These are phyloP conservation scores for Calamus simplicifolius DNA, from an alignment of 176 grass and related monocot genomes.

Conservation along the genomic window DNA sequence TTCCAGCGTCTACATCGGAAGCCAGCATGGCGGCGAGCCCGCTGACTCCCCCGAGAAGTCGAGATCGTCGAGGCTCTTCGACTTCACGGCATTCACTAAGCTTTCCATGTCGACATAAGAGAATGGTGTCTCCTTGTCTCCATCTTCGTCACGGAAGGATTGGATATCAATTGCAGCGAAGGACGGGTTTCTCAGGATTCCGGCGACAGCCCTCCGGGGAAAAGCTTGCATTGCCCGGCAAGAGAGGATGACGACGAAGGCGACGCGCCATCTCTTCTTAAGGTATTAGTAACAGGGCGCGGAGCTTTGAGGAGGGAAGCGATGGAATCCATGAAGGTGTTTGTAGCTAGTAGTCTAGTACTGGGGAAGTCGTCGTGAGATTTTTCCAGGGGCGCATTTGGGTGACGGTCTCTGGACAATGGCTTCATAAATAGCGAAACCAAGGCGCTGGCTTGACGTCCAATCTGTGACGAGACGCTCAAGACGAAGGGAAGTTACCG, in stretches of 20 bases:
- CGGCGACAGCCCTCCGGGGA: neutral
- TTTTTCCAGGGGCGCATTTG: too few relatives aligned
- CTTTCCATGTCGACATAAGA: neutral
- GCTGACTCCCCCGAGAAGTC: neutral
- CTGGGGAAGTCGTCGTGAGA: too few relatives aligned
- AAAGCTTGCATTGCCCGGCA: conserved; percentile 2
- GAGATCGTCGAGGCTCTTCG: neutral
- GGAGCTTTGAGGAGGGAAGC: neutral
- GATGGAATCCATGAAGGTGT: too few relatives aligned
- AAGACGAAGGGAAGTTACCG: too few relatives aligned
- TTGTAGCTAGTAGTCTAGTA: too few relatives aligned
- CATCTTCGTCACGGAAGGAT: neutral
- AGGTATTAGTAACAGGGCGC: neutral
- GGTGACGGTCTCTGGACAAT: too few relatives aligned
- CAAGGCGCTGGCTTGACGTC: too few relatives aligned
- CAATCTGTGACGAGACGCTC: too few relatives aligned
- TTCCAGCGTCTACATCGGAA: neutral
- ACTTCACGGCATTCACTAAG: neutral
- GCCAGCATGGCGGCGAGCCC: neutral
- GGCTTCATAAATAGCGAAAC: too few relatives aligned
- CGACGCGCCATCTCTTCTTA: conserved; percentile 4
- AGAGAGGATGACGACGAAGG: conserved; percentile 9
- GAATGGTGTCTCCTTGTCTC: neutral
- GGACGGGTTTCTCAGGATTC: neutral
- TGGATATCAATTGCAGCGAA: neutral